These are phyloP conservation scores for Leccinum aurantiacum DNA, from an alignment of 768 basidiomycete species.

Conservation along the genomic window DNA sequence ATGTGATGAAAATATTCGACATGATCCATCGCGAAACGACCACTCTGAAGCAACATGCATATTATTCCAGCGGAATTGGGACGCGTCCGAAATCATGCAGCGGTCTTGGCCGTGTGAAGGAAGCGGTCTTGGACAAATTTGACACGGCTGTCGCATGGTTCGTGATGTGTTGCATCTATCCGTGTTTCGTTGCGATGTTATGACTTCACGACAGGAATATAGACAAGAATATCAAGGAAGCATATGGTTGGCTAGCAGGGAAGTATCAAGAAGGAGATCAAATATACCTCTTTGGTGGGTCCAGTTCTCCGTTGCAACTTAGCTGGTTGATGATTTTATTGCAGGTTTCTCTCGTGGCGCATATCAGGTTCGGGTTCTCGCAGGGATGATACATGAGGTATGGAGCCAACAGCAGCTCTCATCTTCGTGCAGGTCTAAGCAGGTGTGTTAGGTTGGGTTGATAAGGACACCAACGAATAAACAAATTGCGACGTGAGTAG, in stretches of 20 bases:
- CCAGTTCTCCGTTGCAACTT: background rate
- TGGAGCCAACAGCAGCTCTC: background rate
- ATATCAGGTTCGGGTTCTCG: background rate
- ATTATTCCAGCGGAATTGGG: background rate
- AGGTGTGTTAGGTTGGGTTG: background rate
- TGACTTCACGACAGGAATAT: background rate
- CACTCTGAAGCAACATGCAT: background rate
- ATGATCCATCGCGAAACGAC: background rate
- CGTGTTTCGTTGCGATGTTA: background rate
- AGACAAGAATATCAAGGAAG: background rate
- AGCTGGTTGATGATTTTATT: background rate
- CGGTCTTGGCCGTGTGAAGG: background rate
- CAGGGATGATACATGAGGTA: background rate
- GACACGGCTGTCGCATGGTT: background rate
- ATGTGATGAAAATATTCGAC: background rate
- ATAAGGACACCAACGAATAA: background rate
- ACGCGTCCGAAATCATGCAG: background rate
- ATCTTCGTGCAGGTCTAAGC: background rate
- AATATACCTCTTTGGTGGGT: background rate
- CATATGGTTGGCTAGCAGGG: background rate
- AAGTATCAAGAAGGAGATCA: background rate
- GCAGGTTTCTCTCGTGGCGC: background rate
- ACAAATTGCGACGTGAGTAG: background rate
- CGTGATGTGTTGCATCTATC: background rate
- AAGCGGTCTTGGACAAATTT: background rate